Conservation (phyloP, 441 rosid genomes). For the Adansonia rubrostipa region DNA sequence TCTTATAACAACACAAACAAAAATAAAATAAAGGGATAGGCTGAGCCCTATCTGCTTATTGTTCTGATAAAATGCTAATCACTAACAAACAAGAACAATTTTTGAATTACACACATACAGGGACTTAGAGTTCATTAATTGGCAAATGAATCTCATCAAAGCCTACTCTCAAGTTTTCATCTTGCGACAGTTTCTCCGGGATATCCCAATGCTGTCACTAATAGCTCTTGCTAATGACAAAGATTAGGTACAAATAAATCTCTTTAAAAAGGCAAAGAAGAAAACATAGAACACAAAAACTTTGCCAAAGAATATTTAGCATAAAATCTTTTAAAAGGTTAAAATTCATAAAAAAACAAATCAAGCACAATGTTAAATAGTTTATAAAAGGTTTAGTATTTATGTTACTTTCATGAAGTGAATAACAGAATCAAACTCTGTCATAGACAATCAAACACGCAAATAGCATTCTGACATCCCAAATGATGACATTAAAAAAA, state of each 20-base stretch:
- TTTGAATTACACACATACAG: not conserved
- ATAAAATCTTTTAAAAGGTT: not conserved
- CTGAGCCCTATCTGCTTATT: not conserved
- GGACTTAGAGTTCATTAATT: not conserved
- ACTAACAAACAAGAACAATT: not conserved
- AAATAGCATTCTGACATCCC: not conserved
- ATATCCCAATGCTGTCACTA: not conserved
- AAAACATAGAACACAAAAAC: not conserved
- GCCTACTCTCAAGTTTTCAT: not conserved
- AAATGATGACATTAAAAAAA: not conserved
- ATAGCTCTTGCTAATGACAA: not conserved
- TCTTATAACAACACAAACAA: not conserved
- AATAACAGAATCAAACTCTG: not conserved
- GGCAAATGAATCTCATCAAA: not conserved
- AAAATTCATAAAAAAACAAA: not conserved
- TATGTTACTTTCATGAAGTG: not conserved
- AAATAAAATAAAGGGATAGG: not conserved
- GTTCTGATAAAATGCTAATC: not conserved
- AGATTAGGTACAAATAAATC: not conserved
- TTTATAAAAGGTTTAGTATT: not conserved
- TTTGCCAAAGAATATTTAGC: not conserved
- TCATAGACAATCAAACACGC: not conserved
- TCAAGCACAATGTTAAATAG: not conserved
- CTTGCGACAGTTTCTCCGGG: not conserved
- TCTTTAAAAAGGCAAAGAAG: not conserved